These are phyloP conservation scores for Rachicladosporium sp. DNA, from an alignment of 2,329 filamentous ascomycete species.

Conservation along the genomic window DNA sequence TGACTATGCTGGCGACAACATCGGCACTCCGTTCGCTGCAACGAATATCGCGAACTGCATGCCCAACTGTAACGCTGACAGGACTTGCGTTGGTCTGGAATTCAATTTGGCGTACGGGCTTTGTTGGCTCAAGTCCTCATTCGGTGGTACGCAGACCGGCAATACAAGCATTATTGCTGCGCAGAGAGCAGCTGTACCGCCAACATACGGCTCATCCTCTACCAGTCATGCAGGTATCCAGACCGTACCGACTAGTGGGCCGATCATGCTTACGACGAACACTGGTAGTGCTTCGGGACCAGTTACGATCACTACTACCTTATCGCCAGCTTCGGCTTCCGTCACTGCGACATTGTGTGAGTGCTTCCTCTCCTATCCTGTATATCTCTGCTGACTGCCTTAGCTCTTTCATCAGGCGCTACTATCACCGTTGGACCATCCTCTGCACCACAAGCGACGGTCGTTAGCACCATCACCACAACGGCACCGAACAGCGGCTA, in stretches of 20 bases:
- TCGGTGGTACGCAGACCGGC: constrained; percentile 6
- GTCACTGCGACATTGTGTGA: too few species aligned
- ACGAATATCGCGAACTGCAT: constrained; percentile 10
- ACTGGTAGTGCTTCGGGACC: not conserved
- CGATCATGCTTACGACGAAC: too few species aligned
- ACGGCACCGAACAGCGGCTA: constrained; percentile 9
- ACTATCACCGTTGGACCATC: constrained; percentile 8
- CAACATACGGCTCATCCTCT: not conserved
- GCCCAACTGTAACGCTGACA: constrained; percentile 10
- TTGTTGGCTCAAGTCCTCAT: constrained; percentile 14
- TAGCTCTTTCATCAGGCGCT: constrained; percentile 3
- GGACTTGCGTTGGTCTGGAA: constrained; percentile 11
- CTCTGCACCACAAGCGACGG: not conserved
- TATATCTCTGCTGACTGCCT: too few species aligned
- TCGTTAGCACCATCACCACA: constrained; percentile 6
- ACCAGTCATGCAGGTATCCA: not conserved
- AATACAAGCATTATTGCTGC: constrained; percentile 9
- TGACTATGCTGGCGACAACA: constrained; percentile 9
- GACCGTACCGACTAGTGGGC: not conserved
- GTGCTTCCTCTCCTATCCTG: too few species aligned
- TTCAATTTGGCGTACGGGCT: constrained; percentile 7
- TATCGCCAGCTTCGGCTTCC: too few species aligned
- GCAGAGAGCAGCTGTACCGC: constrained; percentile 1
- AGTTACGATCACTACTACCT: constrained; percentile 3
- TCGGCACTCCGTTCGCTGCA: constrained; percentile 6